Percentiles rank a stretch among this genome's conserved stretches.
These are phyloP conservation scores for Oldenlandia corymbosa DNA, from an alignment of 257 asterid species.

Conservation along the genomic window DNA sequence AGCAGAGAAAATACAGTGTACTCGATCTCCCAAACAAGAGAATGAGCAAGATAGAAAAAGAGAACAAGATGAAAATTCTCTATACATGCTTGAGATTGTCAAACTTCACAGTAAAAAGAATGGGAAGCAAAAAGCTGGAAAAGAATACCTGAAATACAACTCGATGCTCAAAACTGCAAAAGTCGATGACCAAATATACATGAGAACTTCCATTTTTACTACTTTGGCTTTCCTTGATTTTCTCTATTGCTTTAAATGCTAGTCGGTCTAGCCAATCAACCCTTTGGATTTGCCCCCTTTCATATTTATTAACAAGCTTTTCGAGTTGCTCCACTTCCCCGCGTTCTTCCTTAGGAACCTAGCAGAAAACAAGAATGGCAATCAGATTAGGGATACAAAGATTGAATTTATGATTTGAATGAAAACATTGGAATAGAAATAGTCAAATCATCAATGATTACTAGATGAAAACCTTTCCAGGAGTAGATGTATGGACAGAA, in stretches of 20 bases:
- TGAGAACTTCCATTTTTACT: slow-evolving; percentile 81
- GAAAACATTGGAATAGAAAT: slow-evolving; percentile 3
- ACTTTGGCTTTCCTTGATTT: slow-evolving; percentile 74
- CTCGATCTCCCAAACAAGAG: neutral
- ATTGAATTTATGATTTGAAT: neutral
- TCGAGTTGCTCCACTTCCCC: slow-evolving; percentile 97
- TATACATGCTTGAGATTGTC: too few relatives aligned
- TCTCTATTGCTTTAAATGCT: slow-evolving; percentile 89
- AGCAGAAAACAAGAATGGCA: slow-evolving; percentile 19
- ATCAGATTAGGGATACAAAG: slow-evolving; percentile 1
- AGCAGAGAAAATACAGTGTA: neutral
- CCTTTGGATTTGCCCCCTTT: slow-evolving; percentile 95
- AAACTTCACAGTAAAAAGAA: neutral
- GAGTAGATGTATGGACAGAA: slow-evolving; percentile 70
- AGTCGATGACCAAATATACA: slow-evolving; percentile 68
- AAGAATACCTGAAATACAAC: slow-evolving; percentile 87
- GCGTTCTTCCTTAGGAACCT: slow-evolving; percentile 96
- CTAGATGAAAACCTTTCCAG: slow-evolving; percentile 66
- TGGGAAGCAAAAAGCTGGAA: neutral
- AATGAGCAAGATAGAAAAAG: too few relatives aligned
- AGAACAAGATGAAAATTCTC: neutral
- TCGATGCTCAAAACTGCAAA: slow-evolving; percentile 95
- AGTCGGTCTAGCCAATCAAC: slow-evolving; percentile 99
- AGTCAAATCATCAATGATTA: neutral
- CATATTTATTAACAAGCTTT: slow-evolving; percentile 87